These are phyloP conservation scores for Daldinia vernicosa DNA, from an alignment of 495 filamentous ascomycete species.

Conservation along the genomic window DNA sequence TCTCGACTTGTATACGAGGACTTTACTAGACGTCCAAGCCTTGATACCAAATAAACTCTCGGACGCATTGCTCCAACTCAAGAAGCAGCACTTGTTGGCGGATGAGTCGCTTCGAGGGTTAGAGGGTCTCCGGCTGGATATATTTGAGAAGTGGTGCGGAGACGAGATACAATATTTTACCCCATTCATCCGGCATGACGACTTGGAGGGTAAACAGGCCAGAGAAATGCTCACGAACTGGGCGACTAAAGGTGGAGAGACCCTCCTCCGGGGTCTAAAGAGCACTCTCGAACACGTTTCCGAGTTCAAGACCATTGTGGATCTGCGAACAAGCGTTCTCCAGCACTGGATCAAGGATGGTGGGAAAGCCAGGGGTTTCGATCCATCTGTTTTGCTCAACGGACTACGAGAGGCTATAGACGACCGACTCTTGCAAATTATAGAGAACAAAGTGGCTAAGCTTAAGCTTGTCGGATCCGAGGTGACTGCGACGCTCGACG, in stretches of 20 bases:
- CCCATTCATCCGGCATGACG: constrained; percentile 88
- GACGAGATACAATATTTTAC: constrained; percentile 87
- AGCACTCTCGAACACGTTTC: constrained; percentile 62
- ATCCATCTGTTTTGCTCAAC: constrained; percentile 70
- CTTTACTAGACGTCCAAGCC: constrained; percentile 76
- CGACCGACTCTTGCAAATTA: constrained; percentile 64
- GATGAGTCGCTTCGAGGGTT: constrained; percentile 70
- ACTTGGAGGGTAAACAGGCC: constrained; percentile 71
- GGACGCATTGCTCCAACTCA: constrained; percentile 73
- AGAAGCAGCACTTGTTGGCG: constrained; percentile 72
- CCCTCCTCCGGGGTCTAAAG: constrained; percentile 67
- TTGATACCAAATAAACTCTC: constrained; percentile 77
- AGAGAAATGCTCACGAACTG: constrained; percentile 73
- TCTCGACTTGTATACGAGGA: constrained; percentile 77
- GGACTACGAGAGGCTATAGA: constrained; percentile 75
- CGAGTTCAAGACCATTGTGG: constrained; percentile 72
- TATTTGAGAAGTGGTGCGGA: constrained; percentile 82
- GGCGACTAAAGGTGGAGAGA: constrained; percentile 74
- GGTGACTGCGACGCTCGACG: constrained; percentile 58
- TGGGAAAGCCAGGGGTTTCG: constrained; percentile 61
- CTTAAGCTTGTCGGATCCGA: constrained; percentile 68
- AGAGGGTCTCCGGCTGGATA: constrained; percentile 79
- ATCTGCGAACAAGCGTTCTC: constrained; percentile 73
- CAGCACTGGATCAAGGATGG: constrained; percentile 75
- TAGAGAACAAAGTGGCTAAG: constrained; percentile 65